Evolutionary conservation across 1,139 yeast genomes (phyloP), one percentile per base, ranked within the genome.

Genomic region (Suhomyces bolitotheri): DNA sequence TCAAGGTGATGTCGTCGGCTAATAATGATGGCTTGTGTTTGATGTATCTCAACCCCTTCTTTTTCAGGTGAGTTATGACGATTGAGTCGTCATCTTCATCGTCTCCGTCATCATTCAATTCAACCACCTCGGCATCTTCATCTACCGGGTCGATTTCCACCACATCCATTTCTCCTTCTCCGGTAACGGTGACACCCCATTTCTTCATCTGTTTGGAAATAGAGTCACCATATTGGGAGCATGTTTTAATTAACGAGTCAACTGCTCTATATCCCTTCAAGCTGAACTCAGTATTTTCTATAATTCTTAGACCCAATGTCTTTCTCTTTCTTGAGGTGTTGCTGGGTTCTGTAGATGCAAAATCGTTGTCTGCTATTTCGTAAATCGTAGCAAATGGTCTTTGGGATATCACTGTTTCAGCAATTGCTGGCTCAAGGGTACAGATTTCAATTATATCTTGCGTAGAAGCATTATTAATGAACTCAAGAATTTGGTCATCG

Each of bases 241-340:
- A 94, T 48, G 80, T 78, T 45, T 81, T 80, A 40, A 94, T 87
- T 47, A 94, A 69, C 16, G 95, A 83, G 52, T 92, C 97, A 24
- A 92, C 96, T 0, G 98, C 97, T 44, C 82, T 83, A 56, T 92
- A 94, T 3, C 98, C 98, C 49, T 80, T 78, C 46, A 92, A 68
- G 14, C 90, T 82, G 42, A 71, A 64, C 37, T 75, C 76, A 6
- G 88, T 76, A 22, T 76, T 82, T 43, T 86, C 95, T 16, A 89
- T 76, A 31, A 88, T 74, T 53, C 80, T 78, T 49, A 83, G 82
- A 7, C 97, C 96, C 31, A 78, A 73, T 2, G 83, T 71, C 58
- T 83, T 84, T 29, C 64, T 64, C 40, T 50, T 56, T 24, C 41
- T 42, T 46, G 54, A 34, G 14, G 33, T 56, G 40, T 55, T 54